Evolutionary conservation across 805 yeast species (phyloP), one percentile per base, ranked within the genome.

Genomic region (Suhomyces faveliae): DNA sequence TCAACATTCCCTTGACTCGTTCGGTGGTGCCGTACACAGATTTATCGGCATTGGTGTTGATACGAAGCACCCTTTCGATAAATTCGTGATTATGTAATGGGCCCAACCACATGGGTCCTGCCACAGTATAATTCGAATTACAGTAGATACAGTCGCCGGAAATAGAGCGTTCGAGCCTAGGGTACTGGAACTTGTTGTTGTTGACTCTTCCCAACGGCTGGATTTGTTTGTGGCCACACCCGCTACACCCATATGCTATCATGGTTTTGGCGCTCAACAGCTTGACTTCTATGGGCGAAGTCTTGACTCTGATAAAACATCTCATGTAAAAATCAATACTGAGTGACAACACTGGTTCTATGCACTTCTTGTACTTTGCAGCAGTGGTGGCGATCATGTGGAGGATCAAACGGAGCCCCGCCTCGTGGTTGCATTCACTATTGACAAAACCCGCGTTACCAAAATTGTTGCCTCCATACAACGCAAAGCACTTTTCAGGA

Each of bases 401-500:
- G 40, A 94, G 71, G 4, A 94, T 94, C 49, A 94, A 73, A 60
- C 99, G 75, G 49, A 94, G 70, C 0, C 98, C 99, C 29, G 90
- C 85, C 65, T 94, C 99, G 68, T 94, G 99, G 17, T 92, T 85
- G 20, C 90, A 83, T 60, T 89, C 97, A 52, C 66, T 63, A 29
- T 72, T 71, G 53, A 71, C 64, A 46, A 59, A 57, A 11, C 72
- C 59, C n/a, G 71, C 58, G 48, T 80, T 82, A 52, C 92, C 87
- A 60, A 89, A 74, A 52, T 92, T 89, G 48, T 85, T 85, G 19
- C 99, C 99, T 17, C 99, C 98, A 63, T 94, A 94, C 13, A 88
- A 74, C 0, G 97, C 90, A 71, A 84, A 94, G 68, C 98, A 92
- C 67, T 94, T 94, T 59, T 94, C 99, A 0, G 98, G 97, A 64